Evolutionary conservation across 1,284 basidiomycete species (phyloP).

Genomic region (Sporisorium sorghi): DNA sequence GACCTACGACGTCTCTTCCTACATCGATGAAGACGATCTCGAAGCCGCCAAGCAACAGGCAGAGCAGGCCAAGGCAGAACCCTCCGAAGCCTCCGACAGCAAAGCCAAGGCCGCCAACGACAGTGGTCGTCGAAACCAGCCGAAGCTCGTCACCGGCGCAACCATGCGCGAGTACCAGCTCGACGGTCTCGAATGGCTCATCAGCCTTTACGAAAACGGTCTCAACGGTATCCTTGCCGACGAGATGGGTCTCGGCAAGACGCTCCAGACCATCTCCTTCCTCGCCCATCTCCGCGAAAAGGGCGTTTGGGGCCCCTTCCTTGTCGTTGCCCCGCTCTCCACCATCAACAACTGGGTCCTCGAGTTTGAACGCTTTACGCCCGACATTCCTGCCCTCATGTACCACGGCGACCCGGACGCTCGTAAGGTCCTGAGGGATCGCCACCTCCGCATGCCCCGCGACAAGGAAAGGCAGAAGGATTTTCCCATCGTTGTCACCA

Average conservation of each 20-base stretch:
- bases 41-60: conserved; percentile 46
- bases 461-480: conserved; percentile 39
- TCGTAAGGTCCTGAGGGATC: conserved; percentile 78
- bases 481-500: conserved; percentile 80
- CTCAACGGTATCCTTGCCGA: conserved; percentile 91
- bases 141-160: conserved; percentile 83
- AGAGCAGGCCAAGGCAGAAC: conserved; percentile 64
- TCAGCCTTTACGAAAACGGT: conserved; percentile 89
- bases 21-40: conserved; percentile 54
- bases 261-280: conserved; percentile 91
- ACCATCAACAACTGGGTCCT: conserved; percentile 91
- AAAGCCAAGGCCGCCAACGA: conserved; percentile 49
- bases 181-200: conserved; percentile 96
- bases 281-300: conserved; percentile 86
- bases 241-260: conserved; percentile 92
- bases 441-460: conserved; percentile 35
- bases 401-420: conserved; percentile 87
- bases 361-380: conserved; percentile 82
- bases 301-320: conserved; percentile 81
- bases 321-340: conserved; percentile 90
- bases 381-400: conserved; percentile 80
- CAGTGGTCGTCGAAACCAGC: conserved; percentile 73
- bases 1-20: conserved; percentile 47
- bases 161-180: conserved; percentile 90
- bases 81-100: conserved; percentile 75